Percentiles rank a stretch among this genome's conserved stretches.
phyloP scores from a whole-genome alignment of 192 early-diverging fungal genomes.

The Nowakowskiella sp. region DNA sequence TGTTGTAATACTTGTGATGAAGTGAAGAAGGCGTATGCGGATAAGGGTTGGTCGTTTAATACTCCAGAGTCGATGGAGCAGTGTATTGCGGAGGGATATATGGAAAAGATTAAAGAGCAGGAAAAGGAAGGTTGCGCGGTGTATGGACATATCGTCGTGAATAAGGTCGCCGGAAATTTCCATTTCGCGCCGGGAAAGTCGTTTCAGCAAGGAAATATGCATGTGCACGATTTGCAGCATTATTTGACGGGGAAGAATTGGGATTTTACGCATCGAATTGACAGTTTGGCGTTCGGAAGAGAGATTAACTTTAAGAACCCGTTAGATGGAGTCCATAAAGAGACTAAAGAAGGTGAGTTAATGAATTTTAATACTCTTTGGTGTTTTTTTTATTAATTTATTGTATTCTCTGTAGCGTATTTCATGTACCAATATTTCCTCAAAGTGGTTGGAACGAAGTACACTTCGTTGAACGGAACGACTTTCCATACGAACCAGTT shows the following conservation, averaged over 20 bases:
- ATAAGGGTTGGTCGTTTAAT: conserved; percentile 75
- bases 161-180: conserved; percentile 89
- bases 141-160: conserved; percentile 69
- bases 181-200: conserved; percentile 85
- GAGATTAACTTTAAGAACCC: conserved; percentile 50
- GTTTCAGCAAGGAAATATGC: conserved; percentile 61
- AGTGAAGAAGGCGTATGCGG: conserved; percentile 75
- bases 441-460: conserved; percentile 86
- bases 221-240: conserved; percentile 68
- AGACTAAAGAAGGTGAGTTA: conserved; percentile 36
- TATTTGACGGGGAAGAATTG: conserved; percentile 48
- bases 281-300: conserved; percentile 74
- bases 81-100: conserved; percentile 81
- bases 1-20: conserved; percentile 96
- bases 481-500: conserved; percentile 87
- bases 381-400: neutral
- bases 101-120: conserved; percentile 64
- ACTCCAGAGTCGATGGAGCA: conserved; percentile 75
- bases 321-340: conserved; percentile 54
- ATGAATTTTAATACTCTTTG: conserved; percentile 1
- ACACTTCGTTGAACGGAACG: conserved; percentile 58
- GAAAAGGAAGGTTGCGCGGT: conserved; percentile 86
- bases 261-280: conserved; percentile 76
- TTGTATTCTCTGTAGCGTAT: conserved; percentile 30
- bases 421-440: conserved; percentile 85